Evolutionary conservation across 768 basidiomycete species (phyloP), one percentile per base, ranked within the genome.

Genomic region (Lyophyllum shimeji): DNA sequence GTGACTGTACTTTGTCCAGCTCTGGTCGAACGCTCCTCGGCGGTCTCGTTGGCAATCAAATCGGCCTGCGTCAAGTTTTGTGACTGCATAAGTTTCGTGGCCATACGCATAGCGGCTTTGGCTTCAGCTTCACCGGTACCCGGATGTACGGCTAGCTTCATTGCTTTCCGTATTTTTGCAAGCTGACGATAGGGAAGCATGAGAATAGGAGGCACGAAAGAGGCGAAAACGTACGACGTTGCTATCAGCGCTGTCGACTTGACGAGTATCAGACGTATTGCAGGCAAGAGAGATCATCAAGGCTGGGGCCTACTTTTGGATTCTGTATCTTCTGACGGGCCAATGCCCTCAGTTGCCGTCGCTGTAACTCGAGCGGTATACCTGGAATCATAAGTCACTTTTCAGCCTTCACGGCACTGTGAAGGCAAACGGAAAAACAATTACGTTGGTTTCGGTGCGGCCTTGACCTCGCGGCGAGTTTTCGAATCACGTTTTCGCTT

Each of bases 71-170:
- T 57, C 5, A 57, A 18, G 11, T 57, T 53, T 25, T 49, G 56
- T 7, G 46, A n/a, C 7, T 40, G 51, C 56, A 53, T 57, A 20
- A 57, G 52, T 18, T 45, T 52, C 3, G 46, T 57, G 12, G 56
- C 56, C 46, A 53, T 57, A n/a, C 51, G 51, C 56, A 57, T 57
- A 7, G 56, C 56, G n/a, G 27, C 20, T 42, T 53, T 53, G 9
- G 56, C 56, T 29, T 53, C 56, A 11, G 40, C 46, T 21, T 57
- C 56, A 29, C 45, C 46, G 3, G 56, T 57, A 43, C 56, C 51
- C 2, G 51, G 21, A 18, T 57, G 56, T 2, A 46, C 44, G 5
- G 56, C 56, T 5, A 57, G 20, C n/a, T 37, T 20, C 31, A 57
- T 47, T 5, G 51, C 47, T 27, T 53, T 57, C 31, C 52, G 25